Evolutionary conservation across 164 flowering plant species (phyloP), one percentile per base, ranked within the genome.

Genomic region (Warburgia ugandensis): DNA sequence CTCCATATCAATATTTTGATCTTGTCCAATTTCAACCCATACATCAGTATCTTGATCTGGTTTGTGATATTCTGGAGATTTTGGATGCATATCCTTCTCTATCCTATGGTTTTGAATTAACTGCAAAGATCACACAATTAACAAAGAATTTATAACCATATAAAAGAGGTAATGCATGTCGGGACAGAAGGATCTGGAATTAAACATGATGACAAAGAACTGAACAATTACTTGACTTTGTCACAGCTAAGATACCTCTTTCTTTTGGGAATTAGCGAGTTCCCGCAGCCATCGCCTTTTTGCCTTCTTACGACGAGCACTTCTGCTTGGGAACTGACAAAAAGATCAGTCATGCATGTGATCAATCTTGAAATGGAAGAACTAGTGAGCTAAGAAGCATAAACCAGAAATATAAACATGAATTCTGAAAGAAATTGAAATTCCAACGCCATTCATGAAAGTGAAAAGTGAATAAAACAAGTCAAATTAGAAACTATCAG

Each of bases 281-380:
- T 77, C 81, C 42, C 79, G 69, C 70, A 77, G 35, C 92, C 84
- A 80, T 50, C 43, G 62, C 66, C 97, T 80, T 67, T 82, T 83
- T 16, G 83, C 85, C 70, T 77, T 73, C 61, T 89, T 86, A 19
- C 97, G 81, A 22, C 94, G 71, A 51, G 95, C 73, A 74, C 94
- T 89, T 70, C 97, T 81, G 62, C 95, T 81, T 38, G 88, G 84
- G 9, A 56, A 5, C 96, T 84, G 73, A 48, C 21, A 62, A 40
- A 55, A 61, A 50, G 42, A 58, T 39, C 22, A 32, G 13, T 25
- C 37, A 46, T 27, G 37, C 5, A 59, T 30, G 47, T 56, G 46
- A 27, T 26, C 32, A n/a, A 66, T 28, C 28, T 17, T 14, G 28
- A 29, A 44, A 9, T 44, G 37, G 22, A 28, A 28, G n/a, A n/a